Conservation (phyloP, 805 yeast species). For the Suhomyces emberorum region DNA sequence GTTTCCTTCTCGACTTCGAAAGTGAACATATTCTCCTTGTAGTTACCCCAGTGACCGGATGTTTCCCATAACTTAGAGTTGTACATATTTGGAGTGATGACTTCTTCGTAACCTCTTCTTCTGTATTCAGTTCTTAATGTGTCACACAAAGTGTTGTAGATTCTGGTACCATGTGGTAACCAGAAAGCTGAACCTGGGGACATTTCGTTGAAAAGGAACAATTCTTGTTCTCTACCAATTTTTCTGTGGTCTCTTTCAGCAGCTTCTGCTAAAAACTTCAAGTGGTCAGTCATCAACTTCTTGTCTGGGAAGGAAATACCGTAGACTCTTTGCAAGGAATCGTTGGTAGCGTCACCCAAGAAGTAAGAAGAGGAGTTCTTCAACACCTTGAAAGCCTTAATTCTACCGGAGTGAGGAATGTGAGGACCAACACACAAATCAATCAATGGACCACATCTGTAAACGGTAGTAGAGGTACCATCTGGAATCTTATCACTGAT, state of each 20-base stretch:
- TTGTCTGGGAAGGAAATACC: constrained; percentile 99
- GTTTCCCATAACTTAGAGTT: constrained; percentile 97
- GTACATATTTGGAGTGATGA: constrained; percentile 98
- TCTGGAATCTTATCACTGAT: constrained; percentile 90
- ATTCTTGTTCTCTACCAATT: constrained; percentile 94
- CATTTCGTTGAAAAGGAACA: constrained; percentile 92
- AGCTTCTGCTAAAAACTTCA: constrained; percentile 94
- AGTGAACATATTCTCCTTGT: constrained; percentile 95
- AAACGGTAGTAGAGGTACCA: constrained; percentile 93
- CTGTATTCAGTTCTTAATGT: constrained; percentile 81
- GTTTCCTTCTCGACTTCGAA: constrained; percentile 96
- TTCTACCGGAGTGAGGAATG: constrained; percentile 94
- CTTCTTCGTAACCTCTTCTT: constrained; percentile 95
- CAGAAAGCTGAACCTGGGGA: constrained; percentile 98
- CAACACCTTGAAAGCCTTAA: constrained; percentile 88
- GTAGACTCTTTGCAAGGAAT: constrained; percentile 93
- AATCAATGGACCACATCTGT: constrained; percentile 95
- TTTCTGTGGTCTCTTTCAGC: constrained; percentile 94
- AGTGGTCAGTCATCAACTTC: constrained; percentile 89
- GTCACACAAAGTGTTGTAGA: constrained; percentile 82
- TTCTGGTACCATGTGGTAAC: constrained; percentile 99
- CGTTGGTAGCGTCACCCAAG: constrained; percentile 88
- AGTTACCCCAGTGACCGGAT: constrained; percentile 98
- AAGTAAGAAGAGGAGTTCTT: constrained; percentile 96
- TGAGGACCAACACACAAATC: constrained; percentile 98